These are phyloP conservation scores for Annona squamosa DNA, from an alignment of 164 flowering plant species.

Conservation along the genomic window DNA sequence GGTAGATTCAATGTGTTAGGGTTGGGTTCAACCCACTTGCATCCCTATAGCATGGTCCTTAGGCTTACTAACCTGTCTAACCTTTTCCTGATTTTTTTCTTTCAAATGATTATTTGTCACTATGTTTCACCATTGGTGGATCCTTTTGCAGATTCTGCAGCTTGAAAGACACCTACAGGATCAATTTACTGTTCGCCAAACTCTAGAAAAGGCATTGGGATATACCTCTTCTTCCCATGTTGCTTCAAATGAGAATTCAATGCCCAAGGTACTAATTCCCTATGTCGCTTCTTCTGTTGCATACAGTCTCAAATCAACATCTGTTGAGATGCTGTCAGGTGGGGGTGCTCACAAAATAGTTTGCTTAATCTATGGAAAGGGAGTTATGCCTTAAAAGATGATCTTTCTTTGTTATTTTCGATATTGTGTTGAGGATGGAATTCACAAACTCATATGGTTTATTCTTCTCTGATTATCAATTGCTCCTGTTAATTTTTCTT, in stretches of 20 bases:
- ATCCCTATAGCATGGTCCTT: too few species aligned
- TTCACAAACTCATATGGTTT: not conserved
- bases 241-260: slow-evolving; percentile 22
- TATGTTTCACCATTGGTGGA: not conserved
- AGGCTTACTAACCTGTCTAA: too few species aligned
- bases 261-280: slow-evolving; percentile 47
- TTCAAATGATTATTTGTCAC: not conserved
- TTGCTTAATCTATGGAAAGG: not conserved
- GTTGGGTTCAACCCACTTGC: too few species aligned
- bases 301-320: not conserved
- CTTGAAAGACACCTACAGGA: slow-evolving; percentile 55
- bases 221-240: slow-evolving; percentile 26
- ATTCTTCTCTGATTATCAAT: too few species aligned
- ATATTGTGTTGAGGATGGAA: not conserved
- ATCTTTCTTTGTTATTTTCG: not conserved
- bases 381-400: not conserved
- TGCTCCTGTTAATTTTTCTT: not conserved
- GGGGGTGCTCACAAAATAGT: not conserved
- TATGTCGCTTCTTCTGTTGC: not conserved
- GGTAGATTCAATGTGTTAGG: too few species aligned
- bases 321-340: not conserved
- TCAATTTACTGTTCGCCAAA: slow-evolving; percentile 42
- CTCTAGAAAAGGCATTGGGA: slow-evolving; percentile 58
- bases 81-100: too few species aligned
- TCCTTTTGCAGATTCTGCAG: slow-evolving; percentile 46